phyloP scores from a whole-genome alignment of 805 yeast species.

The Saccharomycopsis sp. region DNA sequence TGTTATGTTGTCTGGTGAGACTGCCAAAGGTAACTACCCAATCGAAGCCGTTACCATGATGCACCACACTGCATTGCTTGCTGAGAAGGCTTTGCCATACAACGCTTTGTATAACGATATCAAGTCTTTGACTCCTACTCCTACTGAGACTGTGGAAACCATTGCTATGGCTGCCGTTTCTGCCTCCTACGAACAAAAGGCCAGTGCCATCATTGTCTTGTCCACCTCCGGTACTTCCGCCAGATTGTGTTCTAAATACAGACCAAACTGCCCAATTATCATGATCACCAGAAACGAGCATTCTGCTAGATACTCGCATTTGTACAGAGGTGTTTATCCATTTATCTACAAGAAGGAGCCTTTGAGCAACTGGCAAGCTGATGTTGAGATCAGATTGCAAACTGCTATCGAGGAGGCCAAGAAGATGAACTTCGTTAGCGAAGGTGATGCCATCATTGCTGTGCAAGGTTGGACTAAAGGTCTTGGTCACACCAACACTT shows the following conservation, averaged over 20 bases:
- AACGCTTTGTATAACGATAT: slow-evolving; percentile 77
- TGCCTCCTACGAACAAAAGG: slow-evolving; percentile 92
- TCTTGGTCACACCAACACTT: slow-evolving; percentile 97
- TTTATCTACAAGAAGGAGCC: slow-evolving; percentile 65
- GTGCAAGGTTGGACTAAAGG: slow-evolving; percentile 99
- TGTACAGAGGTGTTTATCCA: slow-evolving; percentile 98
- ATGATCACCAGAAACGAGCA: slow-evolving; percentile 95
- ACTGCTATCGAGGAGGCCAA: slow-evolving; percentile 89
- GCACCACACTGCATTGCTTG: slow-evolving; percentile 95
- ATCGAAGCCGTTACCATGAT: slow-evolving; percentile 95
- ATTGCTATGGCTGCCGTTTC: slow-evolving; percentile 96
- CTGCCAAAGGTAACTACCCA: slow-evolving; percentile 99
- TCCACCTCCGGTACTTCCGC: slow-evolving; percentile 95
- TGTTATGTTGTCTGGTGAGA: slow-evolving; percentile 99
- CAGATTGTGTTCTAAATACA: slow-evolving; percentile 93
- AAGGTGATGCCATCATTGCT: slow-evolving; percentile 87
- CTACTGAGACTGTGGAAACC: slow-evolving; percentile 92
- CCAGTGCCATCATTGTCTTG: slow-evolving; percentile 93
- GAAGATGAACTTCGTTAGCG: slow-evolving; percentile 73
- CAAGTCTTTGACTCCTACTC: slow-evolving; percentile 77
- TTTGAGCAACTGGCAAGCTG: slow-evolving; percentile 83
- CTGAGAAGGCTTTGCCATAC: slow-evolving; percentile 96
- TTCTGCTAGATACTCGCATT: slow-evolving; percentile 92
- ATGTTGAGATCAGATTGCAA: slow-evolving; percentile 90
- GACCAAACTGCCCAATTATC: slow-evolving; percentile 95